A percentile compares a stretch with the other conserved stretches of the same genome.
phyloP scores from a whole-genome alignment of 2,329 filamentous ascomycete species.

The Xylariaceae sp. region DNA sequence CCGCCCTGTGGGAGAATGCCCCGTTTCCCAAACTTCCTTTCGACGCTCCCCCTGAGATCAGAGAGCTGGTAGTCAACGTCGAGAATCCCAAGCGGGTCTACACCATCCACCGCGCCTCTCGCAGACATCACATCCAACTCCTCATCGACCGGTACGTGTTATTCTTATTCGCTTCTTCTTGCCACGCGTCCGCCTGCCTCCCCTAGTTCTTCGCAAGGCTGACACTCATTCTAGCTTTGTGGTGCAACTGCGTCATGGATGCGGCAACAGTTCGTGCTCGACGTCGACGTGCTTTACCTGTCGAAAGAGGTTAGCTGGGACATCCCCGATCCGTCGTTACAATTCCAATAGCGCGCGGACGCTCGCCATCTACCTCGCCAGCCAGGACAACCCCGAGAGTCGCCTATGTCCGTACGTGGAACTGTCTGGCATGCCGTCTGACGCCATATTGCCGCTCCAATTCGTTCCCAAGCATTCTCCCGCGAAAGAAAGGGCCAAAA shows the following conservation, averaged over 20 bases:
- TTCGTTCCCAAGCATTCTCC: constrained; percentile 37
- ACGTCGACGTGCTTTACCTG: constrained; percentile 78
- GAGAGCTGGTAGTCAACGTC: constrained; percentile 50
- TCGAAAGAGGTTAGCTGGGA: constrained; percentile 60
- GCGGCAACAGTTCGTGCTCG: constrained; percentile 60
- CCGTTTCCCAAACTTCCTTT: constrained; percentile 54
- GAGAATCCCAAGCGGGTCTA: constrained; percentile 59
- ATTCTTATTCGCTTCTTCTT: constrained; percentile 6
- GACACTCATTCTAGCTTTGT: constrained; percentile 56
- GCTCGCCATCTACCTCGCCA: constrained; percentile 73
- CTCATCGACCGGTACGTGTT: constrained; percentile 58
- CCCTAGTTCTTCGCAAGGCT: constrained; percentile 17
- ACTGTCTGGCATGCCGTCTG: constrained; percentile 39
- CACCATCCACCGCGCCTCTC: constrained; percentile 54
- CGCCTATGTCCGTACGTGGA: constrained; percentile 57
- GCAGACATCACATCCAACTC: constrained; percentile 59
- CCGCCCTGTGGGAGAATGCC: constrained; percentile 57
- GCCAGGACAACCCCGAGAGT: constrained; percentile 68
- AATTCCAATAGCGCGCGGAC: constrained; percentile 77
- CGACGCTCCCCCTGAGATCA: constrained; percentile 56
- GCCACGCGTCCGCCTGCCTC: neutral
- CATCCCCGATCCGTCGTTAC: constrained; percentile 68
- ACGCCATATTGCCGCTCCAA: constrained; percentile 43
- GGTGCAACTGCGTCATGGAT: constrained; percentile 76
- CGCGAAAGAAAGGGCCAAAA: constrained; percentile 18